Evolutionary conservation across 2,329 filamentous ascomycete genomes (phyloP), one percentile per base, ranked within the genome.

Genomic region (Periglandula ipomoeae): DNA sequence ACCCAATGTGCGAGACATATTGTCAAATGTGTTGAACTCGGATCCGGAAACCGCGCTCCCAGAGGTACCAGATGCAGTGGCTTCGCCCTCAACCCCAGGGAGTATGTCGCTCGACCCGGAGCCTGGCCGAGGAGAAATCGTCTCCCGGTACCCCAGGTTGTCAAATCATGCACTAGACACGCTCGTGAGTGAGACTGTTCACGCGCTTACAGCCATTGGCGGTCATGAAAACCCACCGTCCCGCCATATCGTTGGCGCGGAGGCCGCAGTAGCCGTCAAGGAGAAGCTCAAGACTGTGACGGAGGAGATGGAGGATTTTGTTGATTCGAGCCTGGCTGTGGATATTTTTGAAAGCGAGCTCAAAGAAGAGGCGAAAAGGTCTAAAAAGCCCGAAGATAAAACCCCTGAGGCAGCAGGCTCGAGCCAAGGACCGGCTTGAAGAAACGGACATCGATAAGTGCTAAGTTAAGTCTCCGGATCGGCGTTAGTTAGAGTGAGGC

Each of bases 281-380:
- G 93, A 97, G 69, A 97, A 97, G 69, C 71, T 98, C 49, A 95
- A 94, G 71, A 96, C 89, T 2, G 88, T 96, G 3, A 95, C 89
- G 54, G 90, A 97, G 64, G 93, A 97, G 70, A 70, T 97, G 49
- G 93, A 97, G 65, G 93, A 97, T 57, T 97, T 97, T 66, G 85
- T 95, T 24, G 89, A 95, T 58, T 85, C 89, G 23, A 96, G 89
- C 59, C 75, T 85, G 55, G 84, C 87, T 0, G 89, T 93, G 15
- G 90, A 95, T 63, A 86, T 89, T 24, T 79, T 78, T 52, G 76
- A 80, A 38, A 77, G 70, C 56, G 75, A 78, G 60, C 61, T 79
- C 32, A 73, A 73, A 52, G 67, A 65, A 2, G 76, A 79, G 59
- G 76, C 73, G 3, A 70, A 70, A 44, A 68, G 72, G 46, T 68